Conservation (phyloP, 1,284 basidiomycete genomes). For the Cryptococcus depauperatus region DNA sequence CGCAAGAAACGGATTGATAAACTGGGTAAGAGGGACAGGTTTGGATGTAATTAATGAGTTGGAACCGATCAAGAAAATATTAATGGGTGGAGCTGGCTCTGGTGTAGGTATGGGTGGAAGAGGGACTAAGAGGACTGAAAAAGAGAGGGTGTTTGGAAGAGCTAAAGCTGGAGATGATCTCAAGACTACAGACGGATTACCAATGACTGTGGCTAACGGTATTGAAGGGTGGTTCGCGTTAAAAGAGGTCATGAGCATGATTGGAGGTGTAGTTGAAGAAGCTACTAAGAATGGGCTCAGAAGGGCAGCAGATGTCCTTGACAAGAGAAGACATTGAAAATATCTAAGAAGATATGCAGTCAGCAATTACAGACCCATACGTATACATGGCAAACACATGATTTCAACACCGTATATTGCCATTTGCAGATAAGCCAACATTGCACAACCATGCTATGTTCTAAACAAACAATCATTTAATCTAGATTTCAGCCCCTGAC, state of each 20-base stretch:
- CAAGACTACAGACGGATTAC: slow-evolving; percentile 17
- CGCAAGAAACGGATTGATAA: slow-evolving; percentile 57
- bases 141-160: slow-evolving; percentile 20
- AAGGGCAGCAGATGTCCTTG: slow-evolving; percentile 10
- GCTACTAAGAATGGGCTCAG: slow-evolving; percentile 25
- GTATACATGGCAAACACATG: not conserved
- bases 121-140: not conserved
- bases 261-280: slow-evolving; percentile 25
- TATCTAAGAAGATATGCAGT: not conserved
- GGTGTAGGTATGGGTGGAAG: not conserved
- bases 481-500: slow-evolving; percentile 19
- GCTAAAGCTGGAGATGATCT: slow-evolving; percentile 12
- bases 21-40: slow-evolving; percentile 77
- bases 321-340: slow-evolving; percentile 5
- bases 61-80: slow-evolving; percentile 64
- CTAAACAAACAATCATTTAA: too few relatives aligned
- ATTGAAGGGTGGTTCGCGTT: slow-evolving; percentile 32
- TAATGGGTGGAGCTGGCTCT: slow-evolving; percentile 72
- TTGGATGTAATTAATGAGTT: slow-evolving; percentile 87
- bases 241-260: slow-evolving; percentile 25
- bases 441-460: too few relatives aligned
- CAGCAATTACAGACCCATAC: not conserved
- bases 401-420: too few relatives aligned
- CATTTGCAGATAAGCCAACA: too few relatives aligned
- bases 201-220: slow-evolving; percentile 20